These are phyloP conservation scores for Yamadazyma phyllophila DNA, from an alignment of 805 yeast genomes.

Conservation along the genomic window DNA sequence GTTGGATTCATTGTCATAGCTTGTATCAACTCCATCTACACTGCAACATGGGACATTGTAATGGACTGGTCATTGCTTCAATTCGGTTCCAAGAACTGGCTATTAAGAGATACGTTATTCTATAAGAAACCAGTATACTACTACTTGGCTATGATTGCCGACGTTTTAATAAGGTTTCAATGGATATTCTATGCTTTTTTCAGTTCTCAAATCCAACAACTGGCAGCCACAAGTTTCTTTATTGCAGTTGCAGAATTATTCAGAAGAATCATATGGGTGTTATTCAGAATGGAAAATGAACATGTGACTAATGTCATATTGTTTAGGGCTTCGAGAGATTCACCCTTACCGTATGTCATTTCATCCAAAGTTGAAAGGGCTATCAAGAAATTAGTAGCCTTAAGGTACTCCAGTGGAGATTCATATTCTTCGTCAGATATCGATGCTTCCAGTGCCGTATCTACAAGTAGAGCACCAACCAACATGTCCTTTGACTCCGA, in stretches of 20 bases:
- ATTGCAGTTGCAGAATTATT: slow-evolving; percentile 80
- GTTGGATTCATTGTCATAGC: slow-evolving; percentile 74
- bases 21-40: slow-evolving; percentile 62
- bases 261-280: slow-evolving; percentile 85
- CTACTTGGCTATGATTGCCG: slow-evolving; percentile 69
- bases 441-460: slow-evolving; percentile 6
- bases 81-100: slow-evolving; percentile 50
- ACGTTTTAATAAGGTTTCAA: slow-evolving; percentile 76
- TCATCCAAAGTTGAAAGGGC: slow-evolving; percentile 33
- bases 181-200: slow-evolving; percentile 91
- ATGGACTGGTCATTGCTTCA: slow-evolving; percentile 96
- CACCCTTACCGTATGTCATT: slow-evolving; percentile 75
- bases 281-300: slow-evolving; percentile 93
- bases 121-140: slow-evolving; percentile 51
- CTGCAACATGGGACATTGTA: slow-evolving; percentile 82
- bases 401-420: slow-evolving; percentile 21
- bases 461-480: slow-evolving; percentile 9
- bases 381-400: slow-evolving; percentile 34
- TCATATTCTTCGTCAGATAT: background rate
- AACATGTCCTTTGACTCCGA: slow-evolving; percentile 11
- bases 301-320: slow-evolving; percentile 87
- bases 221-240: slow-evolving; percentile 80
- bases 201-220: slow-evolving; percentile 74
- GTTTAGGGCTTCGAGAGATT: slow-evolving; percentile 83
- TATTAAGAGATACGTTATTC: slow-evolving; percentile 71